phyloP scores from a whole-genome alignment of 176 grass and related monocot species.

The Phoenix dactylifera region DNA sequence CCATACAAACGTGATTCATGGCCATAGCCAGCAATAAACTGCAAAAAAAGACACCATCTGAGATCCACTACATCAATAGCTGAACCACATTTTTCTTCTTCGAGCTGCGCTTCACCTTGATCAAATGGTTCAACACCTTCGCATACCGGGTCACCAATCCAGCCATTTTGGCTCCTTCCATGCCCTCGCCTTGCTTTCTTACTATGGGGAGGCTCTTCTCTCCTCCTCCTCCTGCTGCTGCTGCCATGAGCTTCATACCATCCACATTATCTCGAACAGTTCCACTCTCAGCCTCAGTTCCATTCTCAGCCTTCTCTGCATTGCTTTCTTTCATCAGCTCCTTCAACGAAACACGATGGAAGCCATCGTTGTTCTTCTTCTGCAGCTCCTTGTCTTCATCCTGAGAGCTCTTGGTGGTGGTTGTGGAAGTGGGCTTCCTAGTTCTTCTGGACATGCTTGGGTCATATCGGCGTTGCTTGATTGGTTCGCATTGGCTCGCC shows the following conservation, averaged over 20 bases:
- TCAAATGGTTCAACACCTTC: constrained; percentile 70
- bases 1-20: too few relatives aligned
- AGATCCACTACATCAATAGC: constrained; percentile 29
- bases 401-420: constrained; percentile 4
- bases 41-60: too few relatives aligned
- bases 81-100: constrained; percentile 45
- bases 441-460: constrained; percentile 80
- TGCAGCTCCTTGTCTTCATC: constrained; percentile 15
- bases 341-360: constrained; percentile 52
- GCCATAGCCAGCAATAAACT: too few relatives aligned
- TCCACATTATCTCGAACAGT: constrained; percentile 5
- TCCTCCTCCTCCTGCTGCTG: too few relatives aligned
- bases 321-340: constrained; percentile 58
- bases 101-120: constrained; percentile 50
- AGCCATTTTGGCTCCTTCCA: constrained; percentile 28
- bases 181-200: constrained; percentile 24
- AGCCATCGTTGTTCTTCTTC: not conserved
- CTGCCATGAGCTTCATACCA: constrained; percentile 8
- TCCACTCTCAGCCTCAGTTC: constrained; percentile 1
- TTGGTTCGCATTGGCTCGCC: constrained; percentile 46
- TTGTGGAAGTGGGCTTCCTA: constrained; percentile 34
- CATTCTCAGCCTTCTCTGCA: constrained; percentile 24
- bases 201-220: constrained; percentile 23
- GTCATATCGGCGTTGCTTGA: constrained; percentile 54
- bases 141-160: constrained; percentile 50